Evolutionary conservation across 441 rosid species (phyloP).

Genomic region (Raphanus hybrid): DNA sequence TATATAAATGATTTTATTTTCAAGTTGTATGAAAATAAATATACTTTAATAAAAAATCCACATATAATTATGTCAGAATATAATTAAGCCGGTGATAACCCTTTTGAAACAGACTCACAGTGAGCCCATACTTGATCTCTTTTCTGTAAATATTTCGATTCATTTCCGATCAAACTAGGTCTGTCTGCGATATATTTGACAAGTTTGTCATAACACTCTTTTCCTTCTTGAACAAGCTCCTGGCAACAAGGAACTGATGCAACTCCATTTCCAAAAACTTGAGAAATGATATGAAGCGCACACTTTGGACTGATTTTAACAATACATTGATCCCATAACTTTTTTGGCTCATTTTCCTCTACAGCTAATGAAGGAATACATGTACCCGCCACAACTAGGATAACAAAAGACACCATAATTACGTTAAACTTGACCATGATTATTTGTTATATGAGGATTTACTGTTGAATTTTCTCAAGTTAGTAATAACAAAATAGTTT

Average conservation of each 20-base stretch:
- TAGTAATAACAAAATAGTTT: neutral
- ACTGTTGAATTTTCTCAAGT: neutral
- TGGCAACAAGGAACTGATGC: constrained; percentile 7
- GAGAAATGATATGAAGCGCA: neutral
- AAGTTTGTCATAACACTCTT: constrained; percentile 13
- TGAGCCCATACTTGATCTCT: neutral
- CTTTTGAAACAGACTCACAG: too few relatives aligned
- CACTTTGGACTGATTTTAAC: neutral
- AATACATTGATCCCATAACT: constrained; percentile 17
- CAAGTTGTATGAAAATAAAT: too few relatives aligned
- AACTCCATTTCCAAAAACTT: constrained; percentile 15
- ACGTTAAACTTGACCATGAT: neutral
- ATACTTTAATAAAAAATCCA: too few relatives aligned
- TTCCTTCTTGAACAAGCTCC: constrained; percentile 22
- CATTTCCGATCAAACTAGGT: neutral
- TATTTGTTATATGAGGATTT: neutral
- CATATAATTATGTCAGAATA: neutral
- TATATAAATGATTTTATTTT: neutral
- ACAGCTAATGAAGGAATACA: neutral
- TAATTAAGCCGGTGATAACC: neutral
- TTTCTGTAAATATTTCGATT: neutral
- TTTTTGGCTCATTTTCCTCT: neutral
- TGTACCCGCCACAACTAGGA: neutral
- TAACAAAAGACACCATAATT: neutral
- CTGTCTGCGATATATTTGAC: constrained; percentile 17